Conservation (phyloP, 345 rosid genomes). For the Heritiera fomes region DNA sequence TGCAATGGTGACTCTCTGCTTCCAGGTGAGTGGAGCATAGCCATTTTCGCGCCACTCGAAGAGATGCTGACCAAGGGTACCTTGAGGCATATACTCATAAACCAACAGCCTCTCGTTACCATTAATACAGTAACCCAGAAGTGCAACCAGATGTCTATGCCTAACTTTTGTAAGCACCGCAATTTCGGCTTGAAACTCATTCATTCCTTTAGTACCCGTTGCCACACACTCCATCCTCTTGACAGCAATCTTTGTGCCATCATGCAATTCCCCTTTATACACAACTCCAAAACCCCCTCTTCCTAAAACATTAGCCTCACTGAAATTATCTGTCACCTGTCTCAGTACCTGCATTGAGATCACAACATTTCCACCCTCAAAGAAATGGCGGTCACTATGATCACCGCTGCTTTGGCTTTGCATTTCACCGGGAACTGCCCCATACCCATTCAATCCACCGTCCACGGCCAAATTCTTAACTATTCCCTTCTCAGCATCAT, state of each 20-base stretch:
- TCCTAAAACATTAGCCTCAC: constrained; percentile 65
- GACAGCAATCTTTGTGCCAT: constrained; percentile 82
- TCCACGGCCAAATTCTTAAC: constrained; percentile 38
- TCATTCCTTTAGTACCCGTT: constrained; percentile 68
- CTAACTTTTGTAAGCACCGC: constrained; percentile 81
- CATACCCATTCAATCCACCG: constrained; percentile 34
- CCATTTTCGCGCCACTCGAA: constrained; percentile 58
- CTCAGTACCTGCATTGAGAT: constrained; percentile 71
- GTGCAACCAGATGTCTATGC: constrained; percentile 87
- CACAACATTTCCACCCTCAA: constrained; percentile 60
- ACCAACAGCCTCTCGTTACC: constrained; percentile 80
- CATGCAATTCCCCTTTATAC: constrained; percentile 77
- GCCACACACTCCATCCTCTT: constrained; percentile 76
- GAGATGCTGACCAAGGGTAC: constrained; percentile 75
- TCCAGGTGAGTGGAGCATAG: constrained; percentile 66
- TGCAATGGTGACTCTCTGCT: constrained; percentile 75
- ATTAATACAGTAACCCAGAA: constrained; percentile 75
- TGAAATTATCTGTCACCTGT: constrained; percentile 73
- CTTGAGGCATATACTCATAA: constrained; percentile 92
- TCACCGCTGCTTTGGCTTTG: constrained; percentile 65
- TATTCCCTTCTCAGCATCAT: constrained; percentile 43
- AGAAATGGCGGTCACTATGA: constrained; percentile 47
- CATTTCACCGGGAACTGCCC: constrained; percentile 43
- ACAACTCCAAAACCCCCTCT: constrained; percentile 93
- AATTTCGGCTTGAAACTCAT: constrained; percentile 87